These are phyloP conservation scores for Physaria fendleri DNA, from an alignment of 345 rosid genomes.

Conservation along the genomic window DNA sequence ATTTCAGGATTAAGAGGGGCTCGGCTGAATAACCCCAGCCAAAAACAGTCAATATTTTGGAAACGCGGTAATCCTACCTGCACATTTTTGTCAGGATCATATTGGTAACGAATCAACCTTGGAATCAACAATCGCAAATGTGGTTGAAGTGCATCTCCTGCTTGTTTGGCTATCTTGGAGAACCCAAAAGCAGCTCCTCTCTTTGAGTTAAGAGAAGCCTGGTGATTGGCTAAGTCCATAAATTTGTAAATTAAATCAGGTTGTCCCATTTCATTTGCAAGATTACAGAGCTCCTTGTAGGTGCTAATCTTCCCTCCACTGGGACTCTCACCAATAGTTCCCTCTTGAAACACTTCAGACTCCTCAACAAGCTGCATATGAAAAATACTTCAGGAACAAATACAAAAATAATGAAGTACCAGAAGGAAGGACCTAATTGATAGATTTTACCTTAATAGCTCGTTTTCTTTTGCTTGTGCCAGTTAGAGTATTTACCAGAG, in stretches of 20 bases:
- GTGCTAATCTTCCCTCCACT: constrained; percentile 91
- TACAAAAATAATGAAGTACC: constrained; percentile 18
- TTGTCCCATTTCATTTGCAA: constrained; percentile 99
- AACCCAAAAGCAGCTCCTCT: constrained; percentile 99
- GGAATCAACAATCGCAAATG: constrained; percentile 76
- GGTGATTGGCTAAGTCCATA: constrained; percentile 96
- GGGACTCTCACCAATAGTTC: constrained; percentile 73
- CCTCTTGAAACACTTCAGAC: constrained; percentile 93
- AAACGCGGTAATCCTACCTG: constrained; percentile 48
- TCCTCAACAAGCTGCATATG: constrained; percentile 71
- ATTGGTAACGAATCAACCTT: constrained; percentile 83
- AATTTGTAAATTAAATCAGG: constrained; percentile 93
- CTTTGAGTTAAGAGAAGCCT: constrained; percentile 78
- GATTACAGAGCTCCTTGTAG: constrained; percentile 88
- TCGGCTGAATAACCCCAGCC: not conserved
- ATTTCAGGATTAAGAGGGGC: not conserved
- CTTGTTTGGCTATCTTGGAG: constrained; percentile 96
- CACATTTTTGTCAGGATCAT: constrained; percentile 96
- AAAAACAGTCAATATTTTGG: not conserved
- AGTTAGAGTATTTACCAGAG: constrained; percentile 76
- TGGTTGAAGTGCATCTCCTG: constrained; percentile 96
- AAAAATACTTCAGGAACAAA: constrained; percentile 15
- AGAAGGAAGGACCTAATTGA: constrained; percentile 11
- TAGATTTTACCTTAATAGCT: constrained; percentile 71
- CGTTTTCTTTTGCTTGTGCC: constrained; percentile 97